Conservation (phyloP, 345 rosid species). For the Iberis pinnata region DNA sequence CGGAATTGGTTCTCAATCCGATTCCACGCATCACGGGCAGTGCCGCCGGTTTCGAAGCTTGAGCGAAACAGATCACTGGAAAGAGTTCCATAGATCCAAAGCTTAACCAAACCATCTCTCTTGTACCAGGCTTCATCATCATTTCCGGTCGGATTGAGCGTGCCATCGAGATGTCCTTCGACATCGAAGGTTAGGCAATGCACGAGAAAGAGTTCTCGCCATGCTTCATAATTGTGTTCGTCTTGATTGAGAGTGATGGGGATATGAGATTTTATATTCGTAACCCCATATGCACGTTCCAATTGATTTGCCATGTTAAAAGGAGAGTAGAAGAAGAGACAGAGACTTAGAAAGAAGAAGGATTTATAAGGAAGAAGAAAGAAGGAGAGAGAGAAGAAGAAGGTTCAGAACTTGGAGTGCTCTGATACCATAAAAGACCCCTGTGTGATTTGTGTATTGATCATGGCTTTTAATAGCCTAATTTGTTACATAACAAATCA, state of each 20-base stretch:
- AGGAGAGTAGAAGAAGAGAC: too few relatives aligned
- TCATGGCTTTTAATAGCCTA: too few relatives aligned
- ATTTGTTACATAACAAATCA: too few relatives aligned
- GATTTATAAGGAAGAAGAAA: too few relatives aligned
- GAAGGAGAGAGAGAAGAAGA: too few relatives aligned
- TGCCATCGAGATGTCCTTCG: neutral
- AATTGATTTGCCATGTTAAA: too few relatives aligned
- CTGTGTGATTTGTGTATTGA: too few relatives aligned
- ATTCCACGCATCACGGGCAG: neutral
- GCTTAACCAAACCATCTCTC: neutral
- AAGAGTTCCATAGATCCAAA: neutral
- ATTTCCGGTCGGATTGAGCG: neutral
- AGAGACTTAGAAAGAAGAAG: too few relatives aligned
- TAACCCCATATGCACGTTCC: neutral
- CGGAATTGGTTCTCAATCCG: neutral
- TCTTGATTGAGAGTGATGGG: neutral
- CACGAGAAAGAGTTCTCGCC: neutral
- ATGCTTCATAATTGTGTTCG: neutral
- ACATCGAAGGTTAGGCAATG: neutral
- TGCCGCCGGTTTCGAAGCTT: neutral
- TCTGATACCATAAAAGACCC: too few relatives aligned
- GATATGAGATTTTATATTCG: neutral
- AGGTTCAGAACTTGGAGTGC: too few relatives aligned
- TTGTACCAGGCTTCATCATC: neutral
- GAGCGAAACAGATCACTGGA: neutral